These are phyloP conservation scores for Adansonia grandidieri DNA, from an alignment of 441 rosid genomes.

Conservation along the genomic window DNA sequence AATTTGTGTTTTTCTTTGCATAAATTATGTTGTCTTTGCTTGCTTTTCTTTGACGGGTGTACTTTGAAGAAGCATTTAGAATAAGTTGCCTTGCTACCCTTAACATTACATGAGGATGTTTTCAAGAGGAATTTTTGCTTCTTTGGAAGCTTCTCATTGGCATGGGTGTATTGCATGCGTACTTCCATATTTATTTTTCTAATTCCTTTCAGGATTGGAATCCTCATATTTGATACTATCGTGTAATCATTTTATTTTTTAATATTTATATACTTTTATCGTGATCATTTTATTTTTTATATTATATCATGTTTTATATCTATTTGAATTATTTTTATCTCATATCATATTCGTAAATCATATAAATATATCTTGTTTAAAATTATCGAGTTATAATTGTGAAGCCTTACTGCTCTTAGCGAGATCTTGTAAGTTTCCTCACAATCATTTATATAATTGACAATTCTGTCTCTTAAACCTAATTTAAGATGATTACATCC, in stretches of 20 bases:
- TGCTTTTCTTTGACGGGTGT: conserved; percentile 30
- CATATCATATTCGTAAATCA: too few relatives aligned
- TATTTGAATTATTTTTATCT: too few relatives aligned
- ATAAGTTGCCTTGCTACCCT: neutral
- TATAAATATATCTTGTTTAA: too few relatives aligned
- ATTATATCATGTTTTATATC: too few relatives aligned
- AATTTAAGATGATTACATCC: neutral
- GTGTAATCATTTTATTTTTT: too few relatives aligned
- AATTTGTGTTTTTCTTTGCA: conserved; percentile 35
- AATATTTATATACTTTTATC: too few relatives aligned
- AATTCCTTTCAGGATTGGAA: neutral
- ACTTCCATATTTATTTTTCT: neutral
- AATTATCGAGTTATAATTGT: too few relatives aligned
- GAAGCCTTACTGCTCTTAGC: too few relatives aligned
- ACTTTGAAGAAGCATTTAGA: conserved; percentile 19
- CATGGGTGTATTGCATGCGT: neutral
- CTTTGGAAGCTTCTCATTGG: conserved; percentile 21
- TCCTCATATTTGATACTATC: too few relatives aligned
- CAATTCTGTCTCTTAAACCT: neutral
- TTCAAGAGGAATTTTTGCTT: conserved; percentile 4
- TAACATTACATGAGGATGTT: neutral
- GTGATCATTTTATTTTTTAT: too few relatives aligned
- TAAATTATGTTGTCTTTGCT: conserved; percentile 42
- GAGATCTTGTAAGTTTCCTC: neutral
- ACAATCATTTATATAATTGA: conserved; percentile 4